These are phyloP conservation scores for Herpetospermum pedunculosum DNA, from an alignment of 306 rosid genomes.

Conservation along the genomic window DNA sequence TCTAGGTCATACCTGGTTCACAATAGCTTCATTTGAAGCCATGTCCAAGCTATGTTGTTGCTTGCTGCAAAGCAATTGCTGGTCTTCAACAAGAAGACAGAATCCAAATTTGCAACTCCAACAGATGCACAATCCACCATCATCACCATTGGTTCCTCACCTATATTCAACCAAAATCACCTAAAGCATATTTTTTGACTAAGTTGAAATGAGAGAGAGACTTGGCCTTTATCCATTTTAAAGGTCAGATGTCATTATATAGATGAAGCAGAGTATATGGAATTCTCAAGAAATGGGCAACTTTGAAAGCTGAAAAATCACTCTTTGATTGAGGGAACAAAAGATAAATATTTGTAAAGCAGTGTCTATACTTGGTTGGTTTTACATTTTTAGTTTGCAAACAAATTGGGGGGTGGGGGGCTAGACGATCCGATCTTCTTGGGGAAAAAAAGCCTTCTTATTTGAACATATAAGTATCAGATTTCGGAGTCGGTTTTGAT, in stretches of 20 bases:
- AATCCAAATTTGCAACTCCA: neutral
- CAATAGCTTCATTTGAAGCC: neutral
- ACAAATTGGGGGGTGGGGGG: neutral
- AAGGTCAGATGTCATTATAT: slow-evolving; percentile 4
- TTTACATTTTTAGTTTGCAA: neutral
- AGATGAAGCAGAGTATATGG: neutral
- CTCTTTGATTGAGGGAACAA: neutral
- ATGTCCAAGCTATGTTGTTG: neutral
- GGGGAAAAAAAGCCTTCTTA: neutral
- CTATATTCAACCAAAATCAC: slow-evolving; percentile 7
- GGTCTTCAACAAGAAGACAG: neutral
- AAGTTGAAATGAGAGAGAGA: neutral
- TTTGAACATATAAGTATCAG: slow-evolving; percentile 17
- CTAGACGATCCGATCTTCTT: neutral
- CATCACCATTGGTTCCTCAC: neutral
- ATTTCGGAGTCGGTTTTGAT: slow-evolving; percentile 36
- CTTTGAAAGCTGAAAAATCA: neutral
- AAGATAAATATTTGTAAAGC: neutral
- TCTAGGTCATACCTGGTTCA: neutral
- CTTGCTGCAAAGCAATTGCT: neutral
- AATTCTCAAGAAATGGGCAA: neutral
- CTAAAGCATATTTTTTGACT: neutral
- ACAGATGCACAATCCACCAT: slow-evolving; percentile 7
- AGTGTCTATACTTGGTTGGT: neutral
- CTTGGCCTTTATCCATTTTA: neutral